Percentiles rank a stretch among this genome's conserved stretches.
These are phyloP conservation scores for Fomitopsis palustris DNA, from an alignment of 1,284 basidiomycete species.

Conservation along the genomic window DNA sequence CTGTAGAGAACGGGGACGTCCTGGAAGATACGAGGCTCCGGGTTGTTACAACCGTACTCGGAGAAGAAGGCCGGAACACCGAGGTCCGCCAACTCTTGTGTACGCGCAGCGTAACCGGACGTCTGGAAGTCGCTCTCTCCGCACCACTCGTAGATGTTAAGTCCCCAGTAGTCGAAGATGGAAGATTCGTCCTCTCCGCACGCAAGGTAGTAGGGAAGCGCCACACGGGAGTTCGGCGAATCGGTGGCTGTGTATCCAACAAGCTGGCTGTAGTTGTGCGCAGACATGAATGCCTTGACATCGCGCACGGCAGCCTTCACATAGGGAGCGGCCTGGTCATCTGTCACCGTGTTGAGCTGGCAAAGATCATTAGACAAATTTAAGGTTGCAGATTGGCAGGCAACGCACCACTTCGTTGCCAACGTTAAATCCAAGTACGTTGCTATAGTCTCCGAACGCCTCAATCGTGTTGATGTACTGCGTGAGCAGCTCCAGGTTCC, in stretches of 20 bases:
- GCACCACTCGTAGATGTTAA: conserved; percentile 11
- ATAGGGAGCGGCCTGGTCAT: conserved; percentile 7
- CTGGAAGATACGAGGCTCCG: conserved; percentile 4
- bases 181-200: conserved; percentile 5
- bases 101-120: conserved; percentile 7
- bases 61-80: conserved; percentile 10
- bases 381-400: no score
- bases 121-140: conserved; percentile 3
- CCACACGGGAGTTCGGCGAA: conserved; percentile 6
- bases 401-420: conserved; percentile 9
- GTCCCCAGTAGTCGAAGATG: conserved; percentile 9
- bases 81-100: conserved; percentile 5
- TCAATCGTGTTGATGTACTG: conserved; percentile 5
- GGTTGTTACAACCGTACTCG: conserved; percentile 8
- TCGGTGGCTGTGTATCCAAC: conserved; percentile 9
- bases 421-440: conserved; percentile 8
- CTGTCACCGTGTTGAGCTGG: conserved; percentile 1
- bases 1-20: conserved; percentile 8
- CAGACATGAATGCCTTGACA: conserved; percentile 4
- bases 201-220: conserved; percentile 8
- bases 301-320: conserved; percentile 9
- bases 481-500: conserved; percentile 7
- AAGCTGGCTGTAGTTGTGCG: conserved; percentile 8
- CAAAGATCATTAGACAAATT: not conserved
- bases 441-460: conserved; percentile 3